Conservation (phyloP, 345 rosid genomes). For the Trapa bicornis region DNA sequence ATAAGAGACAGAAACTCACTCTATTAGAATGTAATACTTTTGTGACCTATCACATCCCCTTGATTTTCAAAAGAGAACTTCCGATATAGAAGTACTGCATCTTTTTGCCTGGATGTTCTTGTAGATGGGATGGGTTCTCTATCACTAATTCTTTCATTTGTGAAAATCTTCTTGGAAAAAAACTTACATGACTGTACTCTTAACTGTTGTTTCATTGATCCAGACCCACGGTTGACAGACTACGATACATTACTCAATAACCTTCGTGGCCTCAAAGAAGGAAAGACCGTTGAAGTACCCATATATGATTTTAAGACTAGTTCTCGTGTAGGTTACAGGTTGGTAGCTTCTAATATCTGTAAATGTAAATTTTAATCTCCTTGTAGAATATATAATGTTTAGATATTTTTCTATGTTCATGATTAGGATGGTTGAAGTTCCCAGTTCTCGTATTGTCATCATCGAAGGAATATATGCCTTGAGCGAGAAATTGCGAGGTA, state of each 20-base stretch:
- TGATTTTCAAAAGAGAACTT: neutral
- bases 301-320: slow-evolving; percentile 91
- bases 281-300: slow-evolving; percentile 83
- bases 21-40: too few relatives aligned
- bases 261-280: slow-evolving; percentile 68
- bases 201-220: slow-evolving; percentile 13
- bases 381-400: too few relatives aligned
- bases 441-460: slow-evolving; percentile 80
- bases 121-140: slow-evolving; percentile 5
- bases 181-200: slow-evolving; percentile 1
- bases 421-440: slow-evolving; percentile 73
- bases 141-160: neutral
- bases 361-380: neutral
- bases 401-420: neutral
- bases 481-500: slow-evolving; percentile 76
- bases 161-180: neutral
- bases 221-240: slow-evolving; percentile 97
- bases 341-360: slow-evolving; percentile 8
- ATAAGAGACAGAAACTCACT: too few relatives aligned
- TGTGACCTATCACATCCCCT: too few relatives aligned
- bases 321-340: slow-evolving; percentile 86
- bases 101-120: slow-evolving; percentile 45
- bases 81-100: too few relatives aligned
- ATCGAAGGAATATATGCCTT: slow-evolving; percentile 94
- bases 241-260: slow-evolving; percentile 81